Evolutionary conservation across 1,139 yeast species (phyloP), one percentile per base, ranked within the genome.

Genomic region (Candida sanyaensis): DNA sequence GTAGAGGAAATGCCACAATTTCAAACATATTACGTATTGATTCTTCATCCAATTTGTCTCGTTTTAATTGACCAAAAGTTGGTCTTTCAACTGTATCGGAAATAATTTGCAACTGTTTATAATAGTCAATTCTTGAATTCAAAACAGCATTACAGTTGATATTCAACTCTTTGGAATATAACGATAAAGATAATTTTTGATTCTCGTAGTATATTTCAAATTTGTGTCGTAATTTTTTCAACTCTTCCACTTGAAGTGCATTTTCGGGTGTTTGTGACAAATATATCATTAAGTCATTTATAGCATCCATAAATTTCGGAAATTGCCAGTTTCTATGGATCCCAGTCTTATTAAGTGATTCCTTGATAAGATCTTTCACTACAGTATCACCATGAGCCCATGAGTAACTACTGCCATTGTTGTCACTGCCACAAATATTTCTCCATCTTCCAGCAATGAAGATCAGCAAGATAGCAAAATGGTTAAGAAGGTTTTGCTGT

Each of bases 121-220:
- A 93, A 63, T 91, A 93, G 41, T 80, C 89, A 42, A 92, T 78
- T 50, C 95, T 81, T 6, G 85, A 73, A 64, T 93, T 93, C 65
- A 85, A 92, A 0, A 88, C 77, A 28, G 78, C 77, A 54, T 89
- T 84, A 51, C 88, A 75, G 38, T 68, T 69, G 28, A 77, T 73
- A 44, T 81, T 72, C 17, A 81, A 67, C 48, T 79, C 84, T 48
- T 67, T 73, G 49, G 78, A 79, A 17, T 81, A 51, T 4, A 65
- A 59, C 0, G 67, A 62, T 41, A 72, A 64, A 5, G 75, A 65
- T 6, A 68, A 60, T 49, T 70, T 77, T 51, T 78, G 80, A 28
- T 74, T 70, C 24, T 77, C 80, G 46, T 69, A 70, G 0, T 71
- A 56, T 4, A 51, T 63, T 12, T 69, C 53, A 5, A 73, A 46